phyloP scores from a whole-genome alignment of 345 rosid genomes.

The Melaleuca quinquenervia region DNA sequence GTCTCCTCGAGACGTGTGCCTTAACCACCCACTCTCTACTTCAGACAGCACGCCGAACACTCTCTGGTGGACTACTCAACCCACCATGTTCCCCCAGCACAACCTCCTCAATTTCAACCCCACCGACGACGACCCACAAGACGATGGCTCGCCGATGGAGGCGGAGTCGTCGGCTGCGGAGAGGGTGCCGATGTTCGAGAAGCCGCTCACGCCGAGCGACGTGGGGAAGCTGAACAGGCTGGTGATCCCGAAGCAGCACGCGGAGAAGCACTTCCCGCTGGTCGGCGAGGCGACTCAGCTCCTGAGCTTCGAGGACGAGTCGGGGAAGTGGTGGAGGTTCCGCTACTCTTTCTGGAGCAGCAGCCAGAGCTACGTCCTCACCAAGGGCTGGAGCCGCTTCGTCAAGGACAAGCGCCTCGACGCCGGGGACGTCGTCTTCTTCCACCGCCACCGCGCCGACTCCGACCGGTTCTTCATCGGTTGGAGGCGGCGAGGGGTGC shows the following conservation, averaged over 20 bases:
- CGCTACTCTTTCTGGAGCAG: slow-evolving; percentile 87
- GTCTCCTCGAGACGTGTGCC: not conserved
- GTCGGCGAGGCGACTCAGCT: not conserved
- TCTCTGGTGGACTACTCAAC: not conserved
- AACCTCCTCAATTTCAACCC: not conserved
- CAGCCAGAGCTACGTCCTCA: slow-evolving; percentile 83
- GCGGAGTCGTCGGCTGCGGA: not conserved
- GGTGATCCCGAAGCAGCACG: slow-evolving; percentile 85
- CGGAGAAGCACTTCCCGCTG: slow-evolving; percentile 74
- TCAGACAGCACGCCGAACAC: not conserved
- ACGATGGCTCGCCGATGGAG: slow-evolving; percentile 1
- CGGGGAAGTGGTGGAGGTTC: slow-evolving; percentile 74
- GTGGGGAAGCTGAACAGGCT: slow-evolving; percentile 88
- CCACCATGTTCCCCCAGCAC: not conserved
- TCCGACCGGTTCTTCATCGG: slow-evolving; percentile 56
- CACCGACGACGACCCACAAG: slow-evolving; percentile 7
- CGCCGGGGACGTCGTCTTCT: slow-evolving; percentile 67
- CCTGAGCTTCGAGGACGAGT: slow-evolving; percentile 80
- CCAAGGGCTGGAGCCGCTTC: slow-evolving; percentile 90
- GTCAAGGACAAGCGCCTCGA: slow-evolving; percentile 80
- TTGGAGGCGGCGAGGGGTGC: slow-evolving; percentile 38
- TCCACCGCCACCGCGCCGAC: slow-evolving; percentile 47
- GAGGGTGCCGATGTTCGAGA: slow-evolving; percentile 58
- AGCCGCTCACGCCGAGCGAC: slow-evolving; percentile 80
- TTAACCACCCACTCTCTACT: not conserved